Conservation (phyloP, 1,284 basidiomycete genomes). For the Pseudozyma tsukubaensis region DNA sequence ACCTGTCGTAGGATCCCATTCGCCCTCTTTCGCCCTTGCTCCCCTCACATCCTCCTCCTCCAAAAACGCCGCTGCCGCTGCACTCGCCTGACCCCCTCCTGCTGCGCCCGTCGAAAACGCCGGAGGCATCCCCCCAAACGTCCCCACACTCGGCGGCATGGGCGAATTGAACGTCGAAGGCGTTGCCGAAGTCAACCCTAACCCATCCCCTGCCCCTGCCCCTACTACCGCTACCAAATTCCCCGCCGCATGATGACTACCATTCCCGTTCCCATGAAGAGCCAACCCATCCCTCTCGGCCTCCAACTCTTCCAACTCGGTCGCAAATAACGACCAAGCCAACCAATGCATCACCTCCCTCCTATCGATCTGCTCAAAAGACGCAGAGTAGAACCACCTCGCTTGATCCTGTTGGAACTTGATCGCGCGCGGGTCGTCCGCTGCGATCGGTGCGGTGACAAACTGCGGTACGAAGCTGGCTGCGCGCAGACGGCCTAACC, state of each 20-base stretch:
- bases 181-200: slow-evolving; percentile 16
- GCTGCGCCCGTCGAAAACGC: not conserved
- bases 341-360: slow-evolving; percentile 65
- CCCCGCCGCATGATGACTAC: not conserved
- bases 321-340: slow-evolving; percentile 62
- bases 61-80: slow-evolving; percentile 12
- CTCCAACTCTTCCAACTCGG: slow-evolving; percentile 52
- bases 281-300: slow-evolving; percentile 25
- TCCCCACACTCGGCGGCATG: slow-evolving; percentile 16
- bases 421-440: slow-evolving; percentile 58
- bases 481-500: slow-evolving; percentile 39
- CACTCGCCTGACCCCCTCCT: not conserved
- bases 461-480: slow-evolving; percentile 55
- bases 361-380: slow-evolving; percentile 48
- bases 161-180: slow-evolving; percentile 35
- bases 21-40: slow-evolving; percentile 21
- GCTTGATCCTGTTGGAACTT: slow-evolving; percentile 55
- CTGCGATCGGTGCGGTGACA: slow-evolving; percentile 39
- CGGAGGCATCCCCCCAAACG: slow-evolving; percentile 20
- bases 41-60: slow-evolving; percentile 44
- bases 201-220: not conserved
- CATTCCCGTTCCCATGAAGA: not conserved
- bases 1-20: slow-evolving; percentile 51
- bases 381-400: slow-evolving; percentile 58
- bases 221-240: too few relatives aligned